Evolutionary conservation across 371 early-diverging fungal species (phyloP), one percentile per base, ranked within the genome.

Genomic region (Gilbertella persicaria): DNA sequence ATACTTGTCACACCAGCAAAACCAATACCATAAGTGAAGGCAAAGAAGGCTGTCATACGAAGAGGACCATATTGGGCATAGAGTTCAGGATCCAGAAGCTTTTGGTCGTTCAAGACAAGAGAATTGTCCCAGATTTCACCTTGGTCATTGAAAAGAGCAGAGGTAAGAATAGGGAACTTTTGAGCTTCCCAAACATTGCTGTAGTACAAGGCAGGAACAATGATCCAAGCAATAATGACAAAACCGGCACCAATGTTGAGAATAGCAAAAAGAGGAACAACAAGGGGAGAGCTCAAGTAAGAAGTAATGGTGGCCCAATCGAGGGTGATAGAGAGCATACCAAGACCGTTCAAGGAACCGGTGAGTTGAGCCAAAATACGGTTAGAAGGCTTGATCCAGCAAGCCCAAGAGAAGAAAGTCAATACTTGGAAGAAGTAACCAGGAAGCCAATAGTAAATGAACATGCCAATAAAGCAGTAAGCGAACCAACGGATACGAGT

Each of bases 401-500:
- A 94, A 16, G 87, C 69, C 64, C 91, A 46, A 29, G 92, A 86
- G 50, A 95, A 75, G 21, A 83, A 77, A 4, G 87, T 78, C 30
- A 95, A 63, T 17, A 85, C 58, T 7, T 84, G 80, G 67, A 89
- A 82, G 49, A 93, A 72, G 56, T 84, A 89, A 5, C 85, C 85
- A 3, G 96, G 96, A 16, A 94, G 61, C 79, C 85, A 89, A 46
- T 88, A 85, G 71, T 87, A 93, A 5, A 82, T 64, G 52, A 89
- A 87, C 61, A 79, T 76, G 55, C 65, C 74, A 41, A 65, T 60
- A 25, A 84, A 66, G 23, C 66, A 61, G 24, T 89, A 60, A 62
- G 83, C 73, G 71, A 92, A 91, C 67, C 87, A 82, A 50, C 72
- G 68, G 49, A 81, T 64, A 50, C 87, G 84, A 40, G 79, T 67